These are phyloP conservation scores for Pythium scleroteichum DNA, from an alignment of 352 stramenopile genomes.

Conservation along the genomic window DNA sequence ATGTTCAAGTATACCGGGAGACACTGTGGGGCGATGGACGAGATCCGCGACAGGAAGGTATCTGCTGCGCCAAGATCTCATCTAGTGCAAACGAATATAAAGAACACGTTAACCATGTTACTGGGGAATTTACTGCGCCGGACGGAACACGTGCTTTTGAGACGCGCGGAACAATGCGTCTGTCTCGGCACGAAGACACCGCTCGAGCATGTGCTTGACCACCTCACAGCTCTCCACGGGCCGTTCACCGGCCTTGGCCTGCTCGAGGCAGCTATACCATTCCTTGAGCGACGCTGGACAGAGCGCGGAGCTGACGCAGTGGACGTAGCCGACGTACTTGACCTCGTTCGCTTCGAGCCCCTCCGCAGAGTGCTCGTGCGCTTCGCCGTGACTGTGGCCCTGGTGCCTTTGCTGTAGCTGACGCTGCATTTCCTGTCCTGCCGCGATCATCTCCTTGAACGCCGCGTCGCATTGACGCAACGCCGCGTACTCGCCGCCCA, in stretches of 20 bases:
- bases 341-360: constrained; percentile 37
- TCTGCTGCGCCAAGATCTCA: too few species aligned
- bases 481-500: constrained; percentile 43
- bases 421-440: constrained; percentile 23
- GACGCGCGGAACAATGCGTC: constrained; percentile 61
- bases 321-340: constrained; percentile 67
- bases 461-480: constrained; percentile 54
- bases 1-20: constrained; percentile 29
- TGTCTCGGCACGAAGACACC: constrained; percentile 68
- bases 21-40: background rate
- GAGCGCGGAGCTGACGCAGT: constrained; percentile 53
- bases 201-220: constrained; percentile 68
- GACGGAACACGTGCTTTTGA: constrained; percentile 63
- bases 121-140: constrained; percentile 14
- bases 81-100: constrained; percentile 17
- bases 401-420: constrained; percentile 9
- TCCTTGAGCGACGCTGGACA: constrained; percentile 51
- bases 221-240: constrained; percentile 46
- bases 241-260: constrained; percentile 38
- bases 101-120: constrained; percentile 11
- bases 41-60: too few species aligned
- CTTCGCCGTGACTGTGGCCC: constrained; percentile 5
- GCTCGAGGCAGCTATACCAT: constrained; percentile 56
- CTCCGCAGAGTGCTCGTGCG: constrained; percentile 1
- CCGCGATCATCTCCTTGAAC: constrained; percentile 51